These are phyloP conservation scores for Aspergillus pseudoviridinutans DNA, from an alignment of 2,329 filamentous ascomycete genomes.

Conservation along the genomic window DNA sequence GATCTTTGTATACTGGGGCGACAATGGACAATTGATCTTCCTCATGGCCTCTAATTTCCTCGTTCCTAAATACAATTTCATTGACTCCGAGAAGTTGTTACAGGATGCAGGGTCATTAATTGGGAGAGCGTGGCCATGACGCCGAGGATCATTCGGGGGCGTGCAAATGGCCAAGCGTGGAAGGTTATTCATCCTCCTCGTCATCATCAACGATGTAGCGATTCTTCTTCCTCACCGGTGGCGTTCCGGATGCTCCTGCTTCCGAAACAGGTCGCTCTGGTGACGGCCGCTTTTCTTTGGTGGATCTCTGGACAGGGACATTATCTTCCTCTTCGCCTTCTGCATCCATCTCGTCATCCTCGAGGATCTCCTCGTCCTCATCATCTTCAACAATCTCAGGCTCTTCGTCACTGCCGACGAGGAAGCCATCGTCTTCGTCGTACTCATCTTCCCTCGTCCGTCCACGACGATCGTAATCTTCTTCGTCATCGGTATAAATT, in stretches of 20 bases:
- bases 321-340: slow-evolving; percentile 40
- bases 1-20: background rate
- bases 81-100: background rate
- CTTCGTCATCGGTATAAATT: slow-evolving; percentile 48
- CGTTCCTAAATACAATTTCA: background rate
- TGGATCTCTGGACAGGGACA: slow-evolving; percentile 22
- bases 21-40: background rate
- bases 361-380: slow-evolving; percentile 40
- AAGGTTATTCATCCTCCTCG: slow-evolving; percentile 39
- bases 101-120: background rate
- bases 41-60: background rate
- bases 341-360: slow-evolving; percentile 44
- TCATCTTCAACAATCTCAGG: slow-evolving; percentile 43
- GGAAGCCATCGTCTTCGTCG: slow-evolving; percentile 76
- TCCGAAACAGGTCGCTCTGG: slow-evolving; percentile 17
- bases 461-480: slow-evolving; percentile 43
- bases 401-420: slow-evolving; percentile 52
- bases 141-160: background rate
- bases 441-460: slow-evolving; percentile 71
- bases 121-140: background rate
- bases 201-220: slow-evolving; percentile 48
- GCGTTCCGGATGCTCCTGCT: slow-evolving; percentile 26
- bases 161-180: background rate
- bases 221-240: slow-evolving; percentile 43
- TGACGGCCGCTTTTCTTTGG: slow-evolving; percentile 25